These are phyloP conservation scores for Candida berthetii DNA, from an alignment of 805 yeast genomes.

Conservation along the genomic window DNA sequence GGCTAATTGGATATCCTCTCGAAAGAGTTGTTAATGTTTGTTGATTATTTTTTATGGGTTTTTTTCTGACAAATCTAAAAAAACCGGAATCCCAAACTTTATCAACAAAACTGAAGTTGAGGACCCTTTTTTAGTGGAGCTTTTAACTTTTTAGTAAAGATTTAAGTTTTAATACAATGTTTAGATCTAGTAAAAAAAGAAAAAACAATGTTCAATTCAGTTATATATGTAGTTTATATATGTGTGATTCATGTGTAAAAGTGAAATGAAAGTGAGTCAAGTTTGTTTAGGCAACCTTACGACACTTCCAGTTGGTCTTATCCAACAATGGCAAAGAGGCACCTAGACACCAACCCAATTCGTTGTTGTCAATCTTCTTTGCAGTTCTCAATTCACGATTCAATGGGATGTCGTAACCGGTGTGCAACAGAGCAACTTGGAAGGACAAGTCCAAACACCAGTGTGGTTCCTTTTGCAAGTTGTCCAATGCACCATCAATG, in stretches of 20 bases:
- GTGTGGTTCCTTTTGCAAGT: slow-evolving; percentile 73
- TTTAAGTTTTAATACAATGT: no score
- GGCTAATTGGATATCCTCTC: no score
- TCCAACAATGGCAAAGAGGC: slow-evolving; percentile 91
- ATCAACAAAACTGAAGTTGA: not conserved
- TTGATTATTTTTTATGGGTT: not conserved
- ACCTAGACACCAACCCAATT: slow-evolving; percentile 98
- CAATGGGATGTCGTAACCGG: slow-evolving; percentile 95
- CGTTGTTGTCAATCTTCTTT: slow-evolving; percentile 80
- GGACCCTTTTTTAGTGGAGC: not conserved
- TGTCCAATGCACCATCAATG: slow-evolving; percentile 59
- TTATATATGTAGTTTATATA: no score
- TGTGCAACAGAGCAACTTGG: slow-evolving; percentile 84
- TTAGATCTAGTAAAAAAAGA: no score
- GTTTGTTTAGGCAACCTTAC: slow-evolving; percentile 2
- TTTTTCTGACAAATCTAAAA: not conserved
- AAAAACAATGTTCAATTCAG: no score
- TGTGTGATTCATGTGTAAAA: no score
- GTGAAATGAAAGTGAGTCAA: no score
- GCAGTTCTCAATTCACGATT: slow-evolving; percentile 90
- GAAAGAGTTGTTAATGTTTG: not conserved
- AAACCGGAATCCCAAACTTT: not conserved
- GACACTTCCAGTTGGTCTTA: slow-evolving; percentile 65
- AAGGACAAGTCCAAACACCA: slow-evolving; percentile 93
- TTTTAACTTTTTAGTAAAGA: no score